Conservation (phyloP, 805 yeast species). For the Metschnikowia gelsemii region DNA sequence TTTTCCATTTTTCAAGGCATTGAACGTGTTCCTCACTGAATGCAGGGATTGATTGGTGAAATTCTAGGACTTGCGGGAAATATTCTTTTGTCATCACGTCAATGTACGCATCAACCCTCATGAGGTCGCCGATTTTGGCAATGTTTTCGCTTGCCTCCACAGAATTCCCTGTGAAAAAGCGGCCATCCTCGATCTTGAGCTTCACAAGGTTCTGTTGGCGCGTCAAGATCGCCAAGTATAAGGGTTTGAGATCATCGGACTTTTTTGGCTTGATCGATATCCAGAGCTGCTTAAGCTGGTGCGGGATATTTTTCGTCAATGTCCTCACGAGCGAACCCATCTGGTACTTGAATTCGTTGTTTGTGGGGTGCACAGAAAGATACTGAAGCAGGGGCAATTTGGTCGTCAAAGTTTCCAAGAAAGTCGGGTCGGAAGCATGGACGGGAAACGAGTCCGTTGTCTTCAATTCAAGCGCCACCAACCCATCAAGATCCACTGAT, state of each 20-base stretch:
- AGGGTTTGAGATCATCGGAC: background rate
- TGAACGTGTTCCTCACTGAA: too few species aligned
- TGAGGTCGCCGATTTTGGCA: too few species aligned
- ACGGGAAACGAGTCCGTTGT: background rate
- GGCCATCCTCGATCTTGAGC: background rate
- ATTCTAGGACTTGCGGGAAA: too few species aligned
- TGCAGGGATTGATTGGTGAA: too few species aligned
- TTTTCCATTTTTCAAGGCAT: too few species aligned
- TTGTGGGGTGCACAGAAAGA: background rate
- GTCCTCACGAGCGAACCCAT: background rate
- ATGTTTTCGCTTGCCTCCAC: too few species aligned
- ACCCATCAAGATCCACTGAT: background rate
- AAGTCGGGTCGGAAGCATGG: background rate
- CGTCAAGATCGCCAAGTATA: background rate
- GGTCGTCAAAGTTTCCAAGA: background rate
- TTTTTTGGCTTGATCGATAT: background rate
- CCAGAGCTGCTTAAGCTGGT: slow-evolving; percentile 1
- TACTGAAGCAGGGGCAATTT: background rate
- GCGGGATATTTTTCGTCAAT: background rate
- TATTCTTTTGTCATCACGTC: too few species aligned
- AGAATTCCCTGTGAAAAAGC: background rate
- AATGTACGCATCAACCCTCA: too few species aligned
- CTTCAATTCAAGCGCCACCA: background rate
- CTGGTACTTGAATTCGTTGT: background rate
- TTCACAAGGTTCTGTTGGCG: background rate